These are phyloP conservation scores for Pezicula neosporulosa DNA, from an alignment of 2,329 filamentous ascomycete genomes.

Conservation along the genomic window DNA sequence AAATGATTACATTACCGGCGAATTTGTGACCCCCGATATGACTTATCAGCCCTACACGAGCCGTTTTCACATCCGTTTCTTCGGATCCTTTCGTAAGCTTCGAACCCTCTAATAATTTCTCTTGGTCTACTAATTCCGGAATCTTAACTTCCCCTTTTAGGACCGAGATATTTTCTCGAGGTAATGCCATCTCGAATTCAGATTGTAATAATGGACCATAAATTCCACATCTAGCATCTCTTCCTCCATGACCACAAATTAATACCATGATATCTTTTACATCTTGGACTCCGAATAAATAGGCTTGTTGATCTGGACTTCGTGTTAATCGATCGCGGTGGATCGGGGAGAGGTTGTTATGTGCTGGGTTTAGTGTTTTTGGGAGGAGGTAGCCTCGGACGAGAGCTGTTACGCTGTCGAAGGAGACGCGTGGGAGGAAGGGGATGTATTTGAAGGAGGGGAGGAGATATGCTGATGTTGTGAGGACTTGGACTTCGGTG, in stretches of 20 bases:
- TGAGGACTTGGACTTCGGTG: slow-evolving; percentile 35
- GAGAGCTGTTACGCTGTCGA: slow-evolving; percentile 51
- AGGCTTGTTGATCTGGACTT: slow-evolving; percentile 48
- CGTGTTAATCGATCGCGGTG: slow-evolving; percentile 49
- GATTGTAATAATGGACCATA: slow-evolving; percentile 69
- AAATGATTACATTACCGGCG: slow-evolving; percentile 80
- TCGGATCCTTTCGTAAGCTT: slow-evolving; percentile 31
- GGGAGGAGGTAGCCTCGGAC: slow-evolving; percentile 67
- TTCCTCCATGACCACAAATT: slow-evolving; percentile 81
- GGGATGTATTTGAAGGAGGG: slow-evolving; percentile 81
- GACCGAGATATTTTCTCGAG: slow-evolving; percentile 45
- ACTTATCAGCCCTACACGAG: slow-evolving; percentile 66
- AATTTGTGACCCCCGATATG: slow-evolving; percentile 86
- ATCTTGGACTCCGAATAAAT: slow-evolving; percentile 54
- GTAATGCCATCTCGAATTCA: slow-evolving; percentile 65
- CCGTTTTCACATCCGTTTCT: slow-evolving; percentile 34
- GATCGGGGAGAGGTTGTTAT: slow-evolving; percentile 53
- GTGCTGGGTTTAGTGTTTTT: slow-evolving; percentile 54
- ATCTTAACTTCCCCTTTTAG: slow-evolving; percentile 38
- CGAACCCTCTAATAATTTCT: slow-evolving; percentile 22
- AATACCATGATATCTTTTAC: slow-evolving; percentile 71
- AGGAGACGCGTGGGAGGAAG: slow-evolving; percentile 60
- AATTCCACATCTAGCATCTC: slow-evolving; percentile 79
- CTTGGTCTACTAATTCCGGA: background rate
- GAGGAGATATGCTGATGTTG: slow-evolving; percentile 69